phyloP scores from a whole-genome alignment of 805 yeast species.

The Metschnikowia chrysomelidarum region DNA sequence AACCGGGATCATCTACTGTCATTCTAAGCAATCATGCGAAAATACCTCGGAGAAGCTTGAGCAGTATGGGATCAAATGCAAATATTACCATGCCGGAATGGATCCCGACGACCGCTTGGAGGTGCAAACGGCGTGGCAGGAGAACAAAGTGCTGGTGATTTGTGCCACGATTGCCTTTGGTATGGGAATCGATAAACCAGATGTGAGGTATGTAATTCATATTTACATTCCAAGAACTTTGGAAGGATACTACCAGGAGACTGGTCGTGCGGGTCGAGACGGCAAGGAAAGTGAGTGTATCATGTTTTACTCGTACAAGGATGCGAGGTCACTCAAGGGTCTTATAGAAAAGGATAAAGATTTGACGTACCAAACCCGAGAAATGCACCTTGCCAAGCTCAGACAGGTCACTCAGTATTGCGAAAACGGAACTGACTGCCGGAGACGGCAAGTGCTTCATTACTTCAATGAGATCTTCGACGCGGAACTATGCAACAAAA shows the following conservation, averaged over 20 bases:
- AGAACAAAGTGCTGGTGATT: conserved; percentile 64
- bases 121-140: conserved; percentile 85
- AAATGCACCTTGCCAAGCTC: conserved; percentile 72
- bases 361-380: conserved; percentile 59
- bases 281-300: conserved; percentile 81
- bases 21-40: conserved; percentile 87
- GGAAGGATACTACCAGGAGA: conserved; percentile 97
- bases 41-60: conserved; percentile 62
- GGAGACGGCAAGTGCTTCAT: conserved; percentile 83
- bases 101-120: conserved; percentile 63
- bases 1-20: conserved; percentile 92
- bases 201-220: conserved; percentile 90
- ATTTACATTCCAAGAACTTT: conserved; percentile 82
- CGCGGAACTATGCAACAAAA: conserved; percentile 57
- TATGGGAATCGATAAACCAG: conserved; percentile 98
- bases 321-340: conserved; percentile 71
- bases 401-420: conserved; percentile 88
- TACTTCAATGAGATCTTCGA: conserved; percentile 86
- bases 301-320: conserved; percentile 76
- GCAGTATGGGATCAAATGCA: conserved; percentile 61
- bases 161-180: conserved; percentile 99
- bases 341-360: conserved; percentile 78
- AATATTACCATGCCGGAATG: conserved; percentile 96
- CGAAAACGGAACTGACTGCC: conserved; percentile 86
- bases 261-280: conserved; percentile 98